Conservation (phyloP, 2,329 filamentous ascomycete genomes). For the Colletotrichum sp. region DNA sequence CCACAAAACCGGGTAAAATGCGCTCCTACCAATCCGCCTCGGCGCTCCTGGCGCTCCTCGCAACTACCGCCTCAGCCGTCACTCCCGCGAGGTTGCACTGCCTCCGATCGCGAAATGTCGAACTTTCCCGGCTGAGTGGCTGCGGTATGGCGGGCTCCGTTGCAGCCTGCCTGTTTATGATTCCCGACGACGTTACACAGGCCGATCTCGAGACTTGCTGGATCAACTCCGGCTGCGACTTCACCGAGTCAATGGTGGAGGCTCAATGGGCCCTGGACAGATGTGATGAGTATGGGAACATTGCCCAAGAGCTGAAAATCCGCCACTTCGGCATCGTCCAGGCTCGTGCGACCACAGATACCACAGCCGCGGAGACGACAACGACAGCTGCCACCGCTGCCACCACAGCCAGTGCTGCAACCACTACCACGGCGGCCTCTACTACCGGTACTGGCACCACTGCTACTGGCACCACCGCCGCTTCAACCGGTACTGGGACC, state of each 20-base stretch:
- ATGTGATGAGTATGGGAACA: constrained; percentile 28
- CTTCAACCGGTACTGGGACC: background rate
- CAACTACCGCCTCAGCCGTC: constrained; percentile 33
- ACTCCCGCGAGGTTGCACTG: constrained; percentile 38
- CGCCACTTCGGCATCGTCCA: constrained; percentile 3
- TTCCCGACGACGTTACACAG: constrained; percentile 31
- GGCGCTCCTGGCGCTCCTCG: constrained; percentile 23
- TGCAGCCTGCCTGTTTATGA: constrained; percentile 44
- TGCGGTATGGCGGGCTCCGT: constrained; percentile 50
- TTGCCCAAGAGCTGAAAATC: constrained; percentile 19
- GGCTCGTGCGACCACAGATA: constrained; percentile 22
- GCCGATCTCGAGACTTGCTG: constrained; percentile 43
- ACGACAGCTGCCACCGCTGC: background rate
- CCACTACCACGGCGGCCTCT: constrained; percentile 15
- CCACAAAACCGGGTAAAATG: constrained; percentile 17
- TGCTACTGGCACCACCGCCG: constrained; percentile 25
- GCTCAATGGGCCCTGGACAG: constrained; percentile 31
- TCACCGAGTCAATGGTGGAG: constrained; percentile 31
- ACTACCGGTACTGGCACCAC: constrained; percentile 29
- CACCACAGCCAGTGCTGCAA: constrained; percentile 34
- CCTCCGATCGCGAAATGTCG: constrained; percentile 39
- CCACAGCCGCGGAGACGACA: constrained; percentile 20
- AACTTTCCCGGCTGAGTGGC: constrained; percentile 43
- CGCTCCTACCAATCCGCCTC: constrained; percentile 4
- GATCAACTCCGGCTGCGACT: constrained; percentile 37